Conservation (phyloP, 1,284 basidiomycete genomes). For the Malassezia nana region DNA sequence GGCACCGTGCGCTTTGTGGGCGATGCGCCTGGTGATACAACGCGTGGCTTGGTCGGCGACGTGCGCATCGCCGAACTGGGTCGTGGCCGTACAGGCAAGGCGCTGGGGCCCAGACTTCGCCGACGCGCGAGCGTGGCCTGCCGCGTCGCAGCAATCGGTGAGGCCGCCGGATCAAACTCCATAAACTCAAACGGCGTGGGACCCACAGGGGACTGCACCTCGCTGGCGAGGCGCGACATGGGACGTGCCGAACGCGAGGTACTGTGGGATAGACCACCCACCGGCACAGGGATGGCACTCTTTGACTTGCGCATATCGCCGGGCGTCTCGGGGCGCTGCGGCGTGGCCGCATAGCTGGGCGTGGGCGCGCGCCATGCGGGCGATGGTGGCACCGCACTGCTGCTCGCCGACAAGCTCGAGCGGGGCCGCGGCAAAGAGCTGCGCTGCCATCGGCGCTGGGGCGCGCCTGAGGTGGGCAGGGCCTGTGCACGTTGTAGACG, state of each 20-base stretch:
- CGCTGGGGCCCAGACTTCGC: constrained; percentile 12
- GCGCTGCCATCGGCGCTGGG: constrained; percentile 9
- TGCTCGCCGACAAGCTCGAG: constrained; percentile 28
- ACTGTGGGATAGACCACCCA: constrained; percentile 25
- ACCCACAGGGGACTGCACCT: constrained; percentile 11
- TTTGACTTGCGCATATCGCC: constrained; percentile 20
- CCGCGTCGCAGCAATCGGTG: constrained; percentile 21
- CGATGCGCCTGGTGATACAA: not conserved
- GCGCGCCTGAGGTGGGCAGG: constrained; percentile 15
- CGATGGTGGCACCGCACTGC: constrained; percentile 3
- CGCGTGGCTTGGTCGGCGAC: constrained; percentile 9
- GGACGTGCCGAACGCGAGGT: constrained; percentile 3
- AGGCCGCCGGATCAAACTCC: constrained; percentile 31
- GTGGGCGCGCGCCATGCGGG: constrained; percentile 4
- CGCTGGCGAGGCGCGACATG: constrained; percentile 6
- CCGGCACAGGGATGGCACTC: constrained; percentile 36
- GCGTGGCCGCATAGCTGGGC: not conserved
- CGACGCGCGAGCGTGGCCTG: constrained; percentile 19
- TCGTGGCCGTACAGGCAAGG: not conserved
- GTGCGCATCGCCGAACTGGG: not conserved
- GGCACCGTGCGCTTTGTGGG: not conserved
- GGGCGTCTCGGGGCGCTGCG: not conserved
- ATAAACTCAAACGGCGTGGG: constrained; percentile 28
- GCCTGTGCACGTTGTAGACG: constrained; percentile 33
- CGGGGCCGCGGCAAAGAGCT: constrained; percentile 41